Percentiles rank a stretch among this genome's conserved stretches.
phyloP scores from a whole-genome alignment of 768 basidiomycete species.

The Tylopilus vinaceipallidus region DNA sequence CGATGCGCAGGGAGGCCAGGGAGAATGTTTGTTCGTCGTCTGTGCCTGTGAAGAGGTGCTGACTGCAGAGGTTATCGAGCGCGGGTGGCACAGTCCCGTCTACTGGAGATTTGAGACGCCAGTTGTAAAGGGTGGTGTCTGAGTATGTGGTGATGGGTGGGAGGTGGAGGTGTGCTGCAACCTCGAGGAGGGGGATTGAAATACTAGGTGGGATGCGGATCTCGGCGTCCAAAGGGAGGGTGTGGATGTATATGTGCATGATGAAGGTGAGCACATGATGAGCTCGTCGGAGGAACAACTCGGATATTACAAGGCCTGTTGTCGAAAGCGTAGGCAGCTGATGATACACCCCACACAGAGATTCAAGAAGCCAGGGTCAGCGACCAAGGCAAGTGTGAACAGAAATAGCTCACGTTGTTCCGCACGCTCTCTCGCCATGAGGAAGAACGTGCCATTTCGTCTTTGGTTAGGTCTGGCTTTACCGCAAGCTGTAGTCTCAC shows the following conservation, averaged over 20 bases:
- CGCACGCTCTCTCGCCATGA: slow-evolving; percentile 54
- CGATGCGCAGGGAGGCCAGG: slow-evolving; percentile 80
- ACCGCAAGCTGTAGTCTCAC: slow-evolving; percentile 50
- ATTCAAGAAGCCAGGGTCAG: too few species aligned
- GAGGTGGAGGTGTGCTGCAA: slow-evolving; percentile 68
- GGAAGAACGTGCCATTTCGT: slow-evolving; percentile 42
- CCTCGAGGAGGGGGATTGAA: slow-evolving; percentile 72
- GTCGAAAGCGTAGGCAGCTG: slow-evolving; percentile 57
- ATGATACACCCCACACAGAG: too few species aligned
- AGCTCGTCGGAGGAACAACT: slow-evolving; percentile 62
- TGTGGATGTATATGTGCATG: slow-evolving; percentile 72
- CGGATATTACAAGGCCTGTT: slow-evolving; percentile 44
- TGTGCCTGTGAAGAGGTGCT: slow-evolving; percentile 74
- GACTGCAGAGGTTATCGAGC: slow-evolving; percentile 58
- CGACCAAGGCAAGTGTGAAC: neutral
- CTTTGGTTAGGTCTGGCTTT: slow-evolving; percentile 40
- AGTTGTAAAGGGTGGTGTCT: slow-evolving; percentile 90
- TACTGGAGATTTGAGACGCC: slow-evolving; percentile 40
- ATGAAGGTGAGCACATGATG: slow-evolving; percentile 73
- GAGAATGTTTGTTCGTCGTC: slow-evolving; percentile 88
- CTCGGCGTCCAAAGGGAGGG: slow-evolving; percentile 45
- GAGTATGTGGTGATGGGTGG: slow-evolving; percentile 91
- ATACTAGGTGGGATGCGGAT: slow-evolving; percentile 68
- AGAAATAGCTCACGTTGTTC: slow-evolving; percentile 38
- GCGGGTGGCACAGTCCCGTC: slow-evolving; percentile 34